Evolutionary conservation across 139 green algal genomes (phyloP).

Genomic region (Chlorella sp.): DNA sequence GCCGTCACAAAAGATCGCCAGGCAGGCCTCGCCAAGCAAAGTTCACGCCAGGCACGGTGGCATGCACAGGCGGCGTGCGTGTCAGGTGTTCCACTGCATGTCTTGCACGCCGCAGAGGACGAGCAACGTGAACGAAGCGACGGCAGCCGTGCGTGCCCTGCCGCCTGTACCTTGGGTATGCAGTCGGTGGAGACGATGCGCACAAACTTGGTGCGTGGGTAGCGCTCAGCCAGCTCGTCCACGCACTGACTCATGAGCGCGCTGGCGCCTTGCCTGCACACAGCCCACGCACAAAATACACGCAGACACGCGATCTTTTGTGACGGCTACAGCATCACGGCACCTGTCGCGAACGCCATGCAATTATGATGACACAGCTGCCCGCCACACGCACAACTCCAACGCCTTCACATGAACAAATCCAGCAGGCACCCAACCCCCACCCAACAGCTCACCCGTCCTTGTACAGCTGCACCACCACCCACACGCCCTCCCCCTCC

Average conservation of each 20-base stretch:
- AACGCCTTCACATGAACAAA: no score
- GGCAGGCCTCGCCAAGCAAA: no score
- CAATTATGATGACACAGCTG: no score
- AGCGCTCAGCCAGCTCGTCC: constrained; percentile 62
- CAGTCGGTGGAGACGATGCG: constrained; percentile 80
- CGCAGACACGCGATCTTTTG: no score
- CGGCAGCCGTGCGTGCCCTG: background rate
- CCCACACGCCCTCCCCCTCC: no score
- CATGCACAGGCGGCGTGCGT: background rate
- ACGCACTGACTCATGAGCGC: constrained; percentile 59
- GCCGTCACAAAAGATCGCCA: background rate
- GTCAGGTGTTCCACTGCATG: background rate
- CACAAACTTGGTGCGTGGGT: constrained; percentile 83
- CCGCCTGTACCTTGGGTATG: constrained; percentile 48
- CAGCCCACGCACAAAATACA: background rate
- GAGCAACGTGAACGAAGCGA: no score
- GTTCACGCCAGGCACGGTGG: no score
- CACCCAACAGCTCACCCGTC: constrained; percentile 37
- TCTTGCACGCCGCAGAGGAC: no score
- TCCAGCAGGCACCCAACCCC: background rate
- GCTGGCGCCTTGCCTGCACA: constrained; percentile 52
- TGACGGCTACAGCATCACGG: no score
- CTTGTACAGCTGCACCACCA: constrained; percentile 83
- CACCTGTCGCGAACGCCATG: background rate
- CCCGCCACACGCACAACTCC: no score